These are phyloP conservation scores for Spergularia bocconei DNA, from an alignment of 148 eudicot genomes.

Conservation along the genomic window DNA sequence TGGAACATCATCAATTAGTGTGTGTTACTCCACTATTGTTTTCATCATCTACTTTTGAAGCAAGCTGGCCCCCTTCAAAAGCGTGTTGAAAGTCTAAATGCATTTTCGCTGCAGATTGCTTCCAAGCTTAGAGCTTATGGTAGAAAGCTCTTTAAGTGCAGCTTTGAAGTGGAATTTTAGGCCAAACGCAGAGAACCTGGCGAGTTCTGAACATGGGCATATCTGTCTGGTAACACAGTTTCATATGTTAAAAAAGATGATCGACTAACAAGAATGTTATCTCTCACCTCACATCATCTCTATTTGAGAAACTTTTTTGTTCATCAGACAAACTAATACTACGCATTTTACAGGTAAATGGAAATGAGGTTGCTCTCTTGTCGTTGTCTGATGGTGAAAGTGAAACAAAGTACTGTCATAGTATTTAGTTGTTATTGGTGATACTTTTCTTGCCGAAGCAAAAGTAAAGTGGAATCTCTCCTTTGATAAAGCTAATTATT, in stretches of 20 bases:
- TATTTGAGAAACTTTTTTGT: neutral
- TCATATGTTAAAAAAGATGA: neutral
- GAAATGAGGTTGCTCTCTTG: constrained; percentile 61
- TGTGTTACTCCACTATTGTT: neutral
- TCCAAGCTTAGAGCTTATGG: constrained; percentile 49
- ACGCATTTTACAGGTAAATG: constrained; percentile 44
- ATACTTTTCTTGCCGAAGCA: constrained; percentile 3
- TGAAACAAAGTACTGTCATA: constrained; percentile 44
- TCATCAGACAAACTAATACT: constrained; percentile 10
- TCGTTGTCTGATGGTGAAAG: constrained; percentile 49
- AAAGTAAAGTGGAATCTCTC: neutral
- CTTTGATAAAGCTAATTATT: neutral
- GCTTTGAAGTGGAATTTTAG: constrained; percentile 55
- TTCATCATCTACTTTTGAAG: neutral
- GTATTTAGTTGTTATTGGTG: neutral
- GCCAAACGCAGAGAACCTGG: constrained; percentile 53
- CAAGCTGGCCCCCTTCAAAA: neutral
- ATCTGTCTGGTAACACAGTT: constrained; percentile 42
- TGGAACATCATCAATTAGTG: neutral
- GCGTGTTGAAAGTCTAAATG: neutral
- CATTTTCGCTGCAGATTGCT: constrained; percentile 44
- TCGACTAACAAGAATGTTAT: neutral
- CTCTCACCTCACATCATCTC: neutral
- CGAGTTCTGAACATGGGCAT: constrained; percentile 53
- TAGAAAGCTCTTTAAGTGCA: constrained; percentile 42